Evolutionary conservation across 169 alveolate genomes (phyloP), one percentile per base, ranked within the genome.

Genomic region (Cyclospora cayetanensis): DNA sequence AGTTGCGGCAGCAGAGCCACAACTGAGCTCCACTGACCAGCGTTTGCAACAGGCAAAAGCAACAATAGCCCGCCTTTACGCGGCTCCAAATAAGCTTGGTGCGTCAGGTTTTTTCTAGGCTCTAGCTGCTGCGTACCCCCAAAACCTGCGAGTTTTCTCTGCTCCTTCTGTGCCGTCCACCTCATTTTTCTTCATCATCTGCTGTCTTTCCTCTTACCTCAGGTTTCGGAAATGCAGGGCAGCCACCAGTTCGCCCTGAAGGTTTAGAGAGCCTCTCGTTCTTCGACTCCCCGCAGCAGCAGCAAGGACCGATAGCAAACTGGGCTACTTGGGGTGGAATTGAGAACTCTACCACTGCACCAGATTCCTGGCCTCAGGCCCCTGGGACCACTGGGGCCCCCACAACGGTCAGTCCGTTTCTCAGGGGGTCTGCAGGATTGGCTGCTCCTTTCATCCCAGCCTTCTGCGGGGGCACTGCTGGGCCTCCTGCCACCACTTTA

Each of bases 61-160:
- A 1, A 55, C 90, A 15, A 82, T 82, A n/a, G 90, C 90, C 20
- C 76, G 53, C 0, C 79, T 82, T 31, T 82, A 53, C n/a, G 72
- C 72, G 4, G 72, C 72, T 60, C 72, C 72, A 11, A 60, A 60
- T 18, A 22, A 60, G n/a, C n/a, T 60, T 29, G 72, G 72, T 60
- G 72, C 7, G 72, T 60, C 29, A 20, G 29, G 11, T 60, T 50
- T 18, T 50, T 18, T 50, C 63, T 50, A 18, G 11, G 63, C 18
- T 50, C 11, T 50, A 11, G 11, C 63, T 50, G 18, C 63, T 18
- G 11, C 63, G 11, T 18, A 12, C 63, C 63, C 63, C 18, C 63
- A 50, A 11, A 50, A 18, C 18, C 63, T 50, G n/a, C 18, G n/a
- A 12, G 63, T 50, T 11, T 50, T 18, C 18, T 18, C 18, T 18